Base-by-base conservation (phyloP, 805 yeast species). In the Nakazawaea laoshanensis region DNA sequence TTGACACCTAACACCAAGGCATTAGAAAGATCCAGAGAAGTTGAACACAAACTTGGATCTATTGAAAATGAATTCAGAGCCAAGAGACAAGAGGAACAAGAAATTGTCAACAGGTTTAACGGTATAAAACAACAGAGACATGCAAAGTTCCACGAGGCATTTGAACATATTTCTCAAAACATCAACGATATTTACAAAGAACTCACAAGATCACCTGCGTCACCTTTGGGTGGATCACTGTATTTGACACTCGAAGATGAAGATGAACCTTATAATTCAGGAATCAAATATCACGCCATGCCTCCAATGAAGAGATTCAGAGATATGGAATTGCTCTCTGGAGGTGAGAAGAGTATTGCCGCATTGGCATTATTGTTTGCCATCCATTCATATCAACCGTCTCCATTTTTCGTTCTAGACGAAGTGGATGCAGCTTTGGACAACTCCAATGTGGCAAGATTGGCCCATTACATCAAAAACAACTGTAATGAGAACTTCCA, bases 381-480 rank as follows among this genome's bases (percentile, higher is more conserved):
- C 0, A 75, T 88, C 26, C 96, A 92, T 52, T 77, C 94, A 0
- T 82, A 63, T 56, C 89, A 79, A 32, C 96, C 96, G 3, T 80
- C 96, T 1, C 98, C 98, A 20, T 92, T 92, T 52, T 89, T 92
- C 51, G 95, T 92, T 0, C 61, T 92, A 27, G 98, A 92, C 53
- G 98, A 92, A 57, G 87, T 92, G n/a, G 98, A 92, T 59, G 97
- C 98, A 0, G 97, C 97, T 0, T 67, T 92, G 38, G 98, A 92
- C 55, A 78, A 83, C 39, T 75, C 85, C 16, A 92, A 92, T 48
- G 96, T 92, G 16, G 74, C 73, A 34, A 74, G 75, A 47, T 77
- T 92, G 37, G 96, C 96, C n/a, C 76, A 74, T 38, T 92, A 88
- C 50, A 85, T 92, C 39, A 68, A 68, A 32, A 71, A 69, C 39